Evolutionary conservation across 371 early-diverging fungal species (phyloP).

Genomic region (Mucor velutinosus): DNA sequence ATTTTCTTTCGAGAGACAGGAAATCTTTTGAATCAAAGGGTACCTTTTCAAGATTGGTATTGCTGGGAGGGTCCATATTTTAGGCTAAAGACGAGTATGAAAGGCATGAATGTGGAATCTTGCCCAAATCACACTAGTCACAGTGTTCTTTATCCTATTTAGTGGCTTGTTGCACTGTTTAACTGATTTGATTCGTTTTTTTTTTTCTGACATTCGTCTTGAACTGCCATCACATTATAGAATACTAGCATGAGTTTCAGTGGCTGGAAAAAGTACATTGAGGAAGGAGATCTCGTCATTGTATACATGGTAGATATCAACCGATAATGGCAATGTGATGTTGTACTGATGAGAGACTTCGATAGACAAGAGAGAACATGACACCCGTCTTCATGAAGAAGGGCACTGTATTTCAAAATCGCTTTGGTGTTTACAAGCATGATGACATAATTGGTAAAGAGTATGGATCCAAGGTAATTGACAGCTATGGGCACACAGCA

Average conservation of each 20-base stretch:
- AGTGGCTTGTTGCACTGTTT: constrained; percentile 4
- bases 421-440: constrained; percentile 79
- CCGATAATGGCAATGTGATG: background rate
- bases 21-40: background rate
- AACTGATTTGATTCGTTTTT: background rate
- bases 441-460: constrained; percentile 83
- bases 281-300: constrained; percentile 66
- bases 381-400: constrained; percentile 56
- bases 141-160: background rate
- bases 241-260: constrained; percentile 42
- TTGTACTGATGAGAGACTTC: background rate
- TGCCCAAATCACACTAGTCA: background rate
- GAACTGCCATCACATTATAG: background rate
- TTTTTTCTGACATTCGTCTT: constrained; percentile 4
- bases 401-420: constrained; percentile 68
- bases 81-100: background rate
- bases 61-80: background rate
- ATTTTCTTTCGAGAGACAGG: background rate
- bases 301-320: constrained; percentile 53
- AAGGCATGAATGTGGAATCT: background rate
- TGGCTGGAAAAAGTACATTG: constrained; percentile 56
- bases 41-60: background rate
- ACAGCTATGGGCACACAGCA: background rate
- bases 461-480: constrained; percentile 78
- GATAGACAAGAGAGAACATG: constrained; percentile 71